phyloP scores from a whole-genome alignment of 202 grass and related monocot genomes.

The Setaria italica region DNA sequence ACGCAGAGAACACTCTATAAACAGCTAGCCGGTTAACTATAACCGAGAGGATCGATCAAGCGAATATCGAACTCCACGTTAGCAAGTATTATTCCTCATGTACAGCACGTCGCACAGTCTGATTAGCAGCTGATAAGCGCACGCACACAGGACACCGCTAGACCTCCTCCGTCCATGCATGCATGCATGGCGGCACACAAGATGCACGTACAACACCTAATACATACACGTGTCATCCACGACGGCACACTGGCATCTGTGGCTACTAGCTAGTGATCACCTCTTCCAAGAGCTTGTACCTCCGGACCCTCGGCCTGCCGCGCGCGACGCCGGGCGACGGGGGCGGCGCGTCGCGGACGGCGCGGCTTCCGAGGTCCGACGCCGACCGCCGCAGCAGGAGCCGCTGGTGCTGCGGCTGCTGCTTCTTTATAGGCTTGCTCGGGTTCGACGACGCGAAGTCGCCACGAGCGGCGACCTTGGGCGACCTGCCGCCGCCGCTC shows the following conservation, averaged over 20 bases:
- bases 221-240: background rate
- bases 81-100: conserved; percentile 18
- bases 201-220: background rate
- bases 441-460: conserved; percentile 58
- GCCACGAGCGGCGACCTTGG: conserved; percentile 60
- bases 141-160: background rate
- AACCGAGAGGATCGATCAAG: background rate
- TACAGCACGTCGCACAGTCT: background rate
- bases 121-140: background rate
- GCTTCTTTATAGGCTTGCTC: conserved; percentile 87
- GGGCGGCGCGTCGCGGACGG: conserved; percentile 45
- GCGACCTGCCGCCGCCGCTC: conserved; percentile 11
- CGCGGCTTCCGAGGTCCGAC: conserved; percentile 66
- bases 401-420: conserved; percentile 44
- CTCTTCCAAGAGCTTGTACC: conserved; percentile 99
- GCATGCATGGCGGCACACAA: background rate
- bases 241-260: background rate
- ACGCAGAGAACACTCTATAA: background rate
- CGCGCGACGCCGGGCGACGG: conserved; percentile 49
- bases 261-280: conserved; percentile 60
- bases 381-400: conserved; percentile 70
- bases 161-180: background rate
- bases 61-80: background rate
- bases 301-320: conserved; percentile 76
- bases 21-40: background rate